A percentile compares a stretch with the other conserved stretches of the same genome.
Conservation (phyloP, 495 filamentous ascomycete species). For the Rhizodiscina lignyota region DNA sequence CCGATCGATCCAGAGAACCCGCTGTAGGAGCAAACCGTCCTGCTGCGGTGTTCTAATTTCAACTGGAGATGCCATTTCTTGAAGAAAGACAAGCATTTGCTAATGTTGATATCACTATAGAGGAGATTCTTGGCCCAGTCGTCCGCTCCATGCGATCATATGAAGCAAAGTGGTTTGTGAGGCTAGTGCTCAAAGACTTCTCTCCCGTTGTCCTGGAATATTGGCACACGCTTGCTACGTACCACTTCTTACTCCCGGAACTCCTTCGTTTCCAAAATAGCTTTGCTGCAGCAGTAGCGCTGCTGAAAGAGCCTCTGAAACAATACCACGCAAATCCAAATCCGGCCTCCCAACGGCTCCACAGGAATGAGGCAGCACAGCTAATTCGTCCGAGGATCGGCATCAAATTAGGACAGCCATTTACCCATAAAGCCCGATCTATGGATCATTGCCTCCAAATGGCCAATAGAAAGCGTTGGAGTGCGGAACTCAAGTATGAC, state of each 20-base stretch:
- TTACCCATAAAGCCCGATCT: constrained; percentile 57
- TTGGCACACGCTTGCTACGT: constrained; percentile 16
- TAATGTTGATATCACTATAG: constrained; percentile 9
- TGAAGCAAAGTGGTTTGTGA: constrained; percentile 80
- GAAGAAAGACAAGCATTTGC: too few species aligned
- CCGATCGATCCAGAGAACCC: too few species aligned
- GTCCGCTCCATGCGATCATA: constrained; percentile 45
- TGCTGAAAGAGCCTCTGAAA: constrained; percentile 26
- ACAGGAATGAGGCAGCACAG: constrained; percentile 25
- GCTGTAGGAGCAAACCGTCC: too few species aligned
- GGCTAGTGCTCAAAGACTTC: constrained; percentile 65
- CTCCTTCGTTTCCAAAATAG: constrained; percentile 51
- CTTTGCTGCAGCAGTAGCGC: constrained; percentile 32
- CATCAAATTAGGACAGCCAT: constrained; percentile 57
- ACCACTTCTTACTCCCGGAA: constrained; percentile 30
- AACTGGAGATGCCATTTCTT: too few species aligned
- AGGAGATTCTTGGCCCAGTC: constrained; percentile 28
- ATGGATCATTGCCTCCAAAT: constrained; percentile 60
- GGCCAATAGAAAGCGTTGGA: constrained; percentile 39
- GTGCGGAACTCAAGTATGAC: constrained; percentile 70
- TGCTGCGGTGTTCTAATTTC: too few species aligned
- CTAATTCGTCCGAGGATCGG: constrained; percentile 46
- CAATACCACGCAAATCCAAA: constrained; percentile 27
- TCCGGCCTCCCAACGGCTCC: constrained; percentile 16
- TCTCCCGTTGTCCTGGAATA: constrained; percentile 39